Conservation (phyloP, 495 filamentous ascomycete genomes). For the Saxophila tyrrhenica region DNA sequence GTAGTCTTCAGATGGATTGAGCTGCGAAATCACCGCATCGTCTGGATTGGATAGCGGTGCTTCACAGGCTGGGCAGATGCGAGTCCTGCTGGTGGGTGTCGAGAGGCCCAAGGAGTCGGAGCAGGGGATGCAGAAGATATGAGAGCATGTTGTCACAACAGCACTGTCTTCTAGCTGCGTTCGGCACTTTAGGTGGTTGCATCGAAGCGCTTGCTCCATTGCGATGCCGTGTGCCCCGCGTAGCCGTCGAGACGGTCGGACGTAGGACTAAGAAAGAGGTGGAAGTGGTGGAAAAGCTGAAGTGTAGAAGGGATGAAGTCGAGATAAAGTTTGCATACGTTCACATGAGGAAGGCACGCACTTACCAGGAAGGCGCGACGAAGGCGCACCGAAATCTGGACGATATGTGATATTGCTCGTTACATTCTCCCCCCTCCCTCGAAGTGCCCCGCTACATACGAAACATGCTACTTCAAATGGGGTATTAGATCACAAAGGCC, state of each 20-base stretch:
- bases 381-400: not conserved
- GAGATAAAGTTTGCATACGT: not conserved
- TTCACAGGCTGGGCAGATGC: constrained; percentile 74
- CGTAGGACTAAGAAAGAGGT: not conserved
- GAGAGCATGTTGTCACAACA: constrained; percentile 89
- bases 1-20: constrained; percentile 87
- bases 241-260: not conserved
- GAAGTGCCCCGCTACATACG: not conserved
- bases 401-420: not conserved
- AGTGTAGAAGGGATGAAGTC: not conserved
- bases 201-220: constrained; percentile 55
- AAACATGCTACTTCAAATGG: not conserved
- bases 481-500: constrained; percentile 1
- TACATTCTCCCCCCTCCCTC: not conserved
- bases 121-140: constrained; percentile 76
- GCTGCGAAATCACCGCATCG: constrained; percentile 60
- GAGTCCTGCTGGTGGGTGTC: constrained; percentile 40
- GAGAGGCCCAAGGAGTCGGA: constrained; percentile 57
- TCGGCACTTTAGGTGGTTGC: constrained; percentile 75
- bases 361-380: not conserved
- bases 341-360: not conserved
- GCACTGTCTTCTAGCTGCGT: constrained; percentile 60
- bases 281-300: not conserved
- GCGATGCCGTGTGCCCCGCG: not conserved
- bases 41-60: constrained; percentile 58